These are phyloP conservation scores for Amyloporia xantha DNA, from an alignment of 768 basidiomycete species.

Conservation along the genomic window DNA sequence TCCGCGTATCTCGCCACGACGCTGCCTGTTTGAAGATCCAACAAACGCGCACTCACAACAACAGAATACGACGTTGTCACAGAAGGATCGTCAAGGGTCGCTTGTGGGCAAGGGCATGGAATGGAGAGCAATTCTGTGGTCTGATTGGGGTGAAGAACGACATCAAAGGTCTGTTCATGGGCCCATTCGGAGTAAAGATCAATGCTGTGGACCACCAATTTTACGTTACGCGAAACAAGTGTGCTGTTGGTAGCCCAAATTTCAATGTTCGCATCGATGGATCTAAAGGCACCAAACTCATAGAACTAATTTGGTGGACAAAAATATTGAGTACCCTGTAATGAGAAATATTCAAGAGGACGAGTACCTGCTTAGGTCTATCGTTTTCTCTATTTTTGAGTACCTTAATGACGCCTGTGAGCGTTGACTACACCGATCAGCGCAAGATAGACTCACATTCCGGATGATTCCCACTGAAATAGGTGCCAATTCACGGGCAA, in stretches of 20 bases:
- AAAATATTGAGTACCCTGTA: no score
- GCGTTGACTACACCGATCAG: no score
- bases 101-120: slow-evolving; percentile 17
- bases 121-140: slow-evolving; percentile 34
- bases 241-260: slow-evolving; percentile 86
- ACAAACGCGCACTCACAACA: slow-evolving; percentile 60
- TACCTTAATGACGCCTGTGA: slow-evolving; percentile 15
- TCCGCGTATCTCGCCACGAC: slow-evolving; percentile 68
- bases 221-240: slow-evolving; percentile 44
- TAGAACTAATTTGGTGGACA: slow-evolving; percentile 25
- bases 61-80: slow-evolving; percentile 33
- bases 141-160: slow-evolving; percentile 31
- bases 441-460: slow-evolving; percentile 23
- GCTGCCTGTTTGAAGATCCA: slow-evolving; percentile 39
- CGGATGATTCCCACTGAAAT: slow-evolving; percentile 36
- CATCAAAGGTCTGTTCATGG: slow-evolving; percentile 11
- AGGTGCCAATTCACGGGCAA: slow-evolving; percentile 36
- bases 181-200: slow-evolving; percentile 43
- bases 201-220: slow-evolving; percentile 55
- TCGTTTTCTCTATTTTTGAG: slow-evolving; percentile 28
- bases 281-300: slow-evolving; percentile 49
- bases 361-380: slow-evolving; percentile 26
- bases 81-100: slow-evolving; percentile 2
- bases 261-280: slow-evolving; percentile 59
- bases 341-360: no score